A percentile compares a stretch with the other conserved stretches of the same genome.
phyloP scores from a whole-genome alignment of 208 protist genomes.

The Angomonas deanei region DNA sequence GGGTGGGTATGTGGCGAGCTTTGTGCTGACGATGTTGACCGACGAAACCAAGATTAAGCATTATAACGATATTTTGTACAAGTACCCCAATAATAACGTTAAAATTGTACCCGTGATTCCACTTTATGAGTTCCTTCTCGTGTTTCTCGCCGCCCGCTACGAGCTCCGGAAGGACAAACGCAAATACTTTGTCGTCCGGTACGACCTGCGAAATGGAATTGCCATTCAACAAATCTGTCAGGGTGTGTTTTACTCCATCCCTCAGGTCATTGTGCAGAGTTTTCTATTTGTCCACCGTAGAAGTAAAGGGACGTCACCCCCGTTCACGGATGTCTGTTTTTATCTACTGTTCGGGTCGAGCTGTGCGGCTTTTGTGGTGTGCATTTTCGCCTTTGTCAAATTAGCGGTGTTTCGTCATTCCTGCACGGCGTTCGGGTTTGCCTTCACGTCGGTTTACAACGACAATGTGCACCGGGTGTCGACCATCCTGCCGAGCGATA shows the following conservation, averaged over 20 bases:
- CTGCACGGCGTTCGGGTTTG: conserved; percentile 68
- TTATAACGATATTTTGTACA: conserved; percentile 59
- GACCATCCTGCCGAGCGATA: conserved; percentile 15
- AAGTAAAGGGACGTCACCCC: not conserved
- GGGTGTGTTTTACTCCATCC: conserved; percentile 53
- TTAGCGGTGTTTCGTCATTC: conserved; percentile 57
- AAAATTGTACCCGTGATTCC: conserved; percentile 70
- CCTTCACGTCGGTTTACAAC: conserved; percentile 20
- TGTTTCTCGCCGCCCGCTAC: conserved; percentile 61
- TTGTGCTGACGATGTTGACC: conserved; percentile 50
- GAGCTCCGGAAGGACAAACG: conserved; percentile 29
- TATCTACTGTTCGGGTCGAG: conserved; percentile 33
- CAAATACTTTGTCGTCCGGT: conserved; percentile 74
- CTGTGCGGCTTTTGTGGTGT: conserved; percentile 38
- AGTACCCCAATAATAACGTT: conserved; percentile 64
- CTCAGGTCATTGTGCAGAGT: conserved; percentile 68
- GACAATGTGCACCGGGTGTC: not conserved
- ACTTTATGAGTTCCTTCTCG: conserved; percentile 63
- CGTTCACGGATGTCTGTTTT: conserved; percentile 16
- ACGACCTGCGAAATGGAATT: conserved; percentile 73
- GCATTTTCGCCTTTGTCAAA: conserved; percentile 48
- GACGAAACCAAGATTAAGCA: conserved; percentile 61
- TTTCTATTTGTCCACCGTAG: conserved; percentile 39
- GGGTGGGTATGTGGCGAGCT: conserved; percentile 55
- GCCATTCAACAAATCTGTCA: conserved; percentile 51